Evolutionary conservation across 2,329 filamentous ascomycete genomes (phyloP).

Genomic region (Fusarium haematococcum): DNA sequence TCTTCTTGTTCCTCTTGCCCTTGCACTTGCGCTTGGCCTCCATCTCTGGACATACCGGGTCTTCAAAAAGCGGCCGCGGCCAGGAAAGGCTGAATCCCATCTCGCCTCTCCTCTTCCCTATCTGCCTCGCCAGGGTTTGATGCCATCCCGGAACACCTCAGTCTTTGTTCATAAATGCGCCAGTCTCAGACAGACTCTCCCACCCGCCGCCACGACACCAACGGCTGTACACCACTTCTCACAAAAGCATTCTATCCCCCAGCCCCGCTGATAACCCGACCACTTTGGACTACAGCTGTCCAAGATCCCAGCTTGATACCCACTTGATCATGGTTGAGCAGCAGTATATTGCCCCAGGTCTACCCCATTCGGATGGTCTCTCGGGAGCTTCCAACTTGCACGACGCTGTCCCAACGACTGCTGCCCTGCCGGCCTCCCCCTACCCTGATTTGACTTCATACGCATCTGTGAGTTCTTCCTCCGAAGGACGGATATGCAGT

Average conservation of each 20-base stretch:
- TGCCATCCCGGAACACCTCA: constrained; percentile 26
- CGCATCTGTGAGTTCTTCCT: constrained; percentile 46
- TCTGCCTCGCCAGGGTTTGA: constrained; percentile 41
- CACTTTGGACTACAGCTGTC: constrained; percentile 39
- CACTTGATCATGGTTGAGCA: constrained; percentile 52
- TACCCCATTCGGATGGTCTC: constrained; percentile 48
- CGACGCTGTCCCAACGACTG: constrained; percentile 41
- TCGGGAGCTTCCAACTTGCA: constrained; percentile 45
- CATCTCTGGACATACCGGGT: constrained; percentile 32
- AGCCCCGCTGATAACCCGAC: constrained; percentile 34
- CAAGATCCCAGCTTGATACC: constrained; percentile 31
- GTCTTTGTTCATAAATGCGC: constrained; percentile 44
- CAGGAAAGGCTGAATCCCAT: constrained; percentile 46
- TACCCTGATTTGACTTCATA: constrained; percentile 49
- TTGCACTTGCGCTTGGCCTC: constrained; percentile 30
- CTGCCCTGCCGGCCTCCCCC: constrained; percentile 33
- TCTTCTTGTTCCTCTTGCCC: background rate
- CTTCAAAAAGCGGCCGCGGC: constrained; percentile 45
- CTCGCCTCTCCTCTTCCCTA: constrained; percentile 27
- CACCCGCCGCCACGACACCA: constrained; percentile 31
- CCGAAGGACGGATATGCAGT: background rate
- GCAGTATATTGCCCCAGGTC: constrained; percentile 49
- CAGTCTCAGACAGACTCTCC: constrained; percentile 36
- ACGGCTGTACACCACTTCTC: constrained; percentile 28
- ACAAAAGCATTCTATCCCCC: constrained; percentile 24